Evolutionary conservation across 2,329 filamentous ascomycete genomes (phyloP), one percentile per base, ranked within the genome.

Genomic region (Clonostachys sp.): DNA sequence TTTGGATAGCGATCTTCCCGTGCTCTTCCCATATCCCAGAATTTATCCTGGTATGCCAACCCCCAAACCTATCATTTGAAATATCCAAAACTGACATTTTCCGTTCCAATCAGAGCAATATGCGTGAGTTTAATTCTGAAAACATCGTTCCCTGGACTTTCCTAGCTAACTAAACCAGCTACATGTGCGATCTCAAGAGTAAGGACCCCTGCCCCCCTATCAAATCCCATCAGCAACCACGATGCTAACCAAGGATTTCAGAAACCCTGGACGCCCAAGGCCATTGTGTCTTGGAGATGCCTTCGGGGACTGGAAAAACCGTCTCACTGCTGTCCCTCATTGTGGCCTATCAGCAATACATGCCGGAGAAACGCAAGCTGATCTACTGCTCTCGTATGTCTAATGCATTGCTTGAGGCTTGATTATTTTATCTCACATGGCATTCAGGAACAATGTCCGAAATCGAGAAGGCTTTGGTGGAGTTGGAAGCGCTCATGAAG

Each of bases 251-350:
- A 36, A 36, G 41, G 1, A 42, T 13, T 16, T 8, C 43, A 80
- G 76, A 74, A 56, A 97, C 94, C 17, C 85, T 99, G 60, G 94
- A 99, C 77, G 87, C 86, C 17, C 89, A 89, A 45, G 95, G 94
- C 51, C 91, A 99, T 70, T 96, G 91, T 66, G 92, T 99, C 18
- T 73, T 99, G 57, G 94, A 99, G 72, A 99, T 99, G 94, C 94
- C 94, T 67, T 99, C 94, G 50, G 94, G 94, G 41, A 99, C 94
- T 20, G 94, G 94, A 51, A 99, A 99, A 75, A 99, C 94, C 0
- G 89, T 99, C 24, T 96, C 94, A 10, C 77, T 99, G 5, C 75
- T 99, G 41, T 96, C 94, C 0, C 80, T 99, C 57, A 99, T 99
- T 60, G 84, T 99, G 49, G 92, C 94, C 40, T 99, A 99, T 61